Percentiles rank a stretch among this genome's conserved stretches.
Evolutionary conservation across 148 eudicot genomes (phyloP).

Genomic region (Silene uniflora): DNA sequence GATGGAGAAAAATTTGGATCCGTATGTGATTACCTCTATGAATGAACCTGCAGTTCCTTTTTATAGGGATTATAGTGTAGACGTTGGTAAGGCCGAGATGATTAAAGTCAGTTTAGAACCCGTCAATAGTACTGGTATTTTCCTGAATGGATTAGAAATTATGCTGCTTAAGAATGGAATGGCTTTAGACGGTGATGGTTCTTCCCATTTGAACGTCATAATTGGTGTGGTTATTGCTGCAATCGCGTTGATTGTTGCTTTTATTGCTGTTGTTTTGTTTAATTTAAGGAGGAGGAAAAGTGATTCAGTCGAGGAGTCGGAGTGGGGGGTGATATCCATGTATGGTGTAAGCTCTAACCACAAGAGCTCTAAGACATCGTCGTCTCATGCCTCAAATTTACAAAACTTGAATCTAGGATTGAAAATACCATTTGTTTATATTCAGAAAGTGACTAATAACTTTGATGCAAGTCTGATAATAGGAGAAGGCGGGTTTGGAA

Average conservation of each 20-base stretch:
- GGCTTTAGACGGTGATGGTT: constrained; percentile 11
- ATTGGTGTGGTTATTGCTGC: constrained; percentile 29
- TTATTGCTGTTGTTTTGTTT: constrained; percentile 18
- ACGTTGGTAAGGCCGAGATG: constrained; percentile 24
- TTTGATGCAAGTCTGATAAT: constrained; percentile 35
- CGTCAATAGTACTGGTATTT: background rate
- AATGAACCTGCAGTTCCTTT: constrained; percentile 24
- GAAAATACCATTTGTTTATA: constrained; percentile 32
- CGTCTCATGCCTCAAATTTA: constrained; percentile 19
- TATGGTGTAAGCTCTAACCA: constrained; percentile 21
- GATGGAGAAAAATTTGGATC: background rate
- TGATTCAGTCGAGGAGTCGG: constrained; percentile 22
- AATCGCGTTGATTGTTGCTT: constrained; percentile 12
- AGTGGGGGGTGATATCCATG: constrained; percentile 21
- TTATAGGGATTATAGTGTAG: constrained; percentile 31
- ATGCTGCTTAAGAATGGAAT: constrained; percentile 23
- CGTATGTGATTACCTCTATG: fast-evolving
- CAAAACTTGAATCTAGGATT: constrained; percentile 37
- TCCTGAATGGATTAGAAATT: constrained; percentile 52
- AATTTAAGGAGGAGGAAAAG: constrained; percentile 16
- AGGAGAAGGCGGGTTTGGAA: constrained; percentile 62
- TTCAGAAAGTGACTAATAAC: constrained; percentile 40
- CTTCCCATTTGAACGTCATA: constrained; percentile 4
- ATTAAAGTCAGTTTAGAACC: constrained; percentile 34
- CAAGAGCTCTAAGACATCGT: background rate